Evolutionary conservation across 805 yeast genomes (phyloP).

Genomic region (Osmozyma mogii): DNA sequence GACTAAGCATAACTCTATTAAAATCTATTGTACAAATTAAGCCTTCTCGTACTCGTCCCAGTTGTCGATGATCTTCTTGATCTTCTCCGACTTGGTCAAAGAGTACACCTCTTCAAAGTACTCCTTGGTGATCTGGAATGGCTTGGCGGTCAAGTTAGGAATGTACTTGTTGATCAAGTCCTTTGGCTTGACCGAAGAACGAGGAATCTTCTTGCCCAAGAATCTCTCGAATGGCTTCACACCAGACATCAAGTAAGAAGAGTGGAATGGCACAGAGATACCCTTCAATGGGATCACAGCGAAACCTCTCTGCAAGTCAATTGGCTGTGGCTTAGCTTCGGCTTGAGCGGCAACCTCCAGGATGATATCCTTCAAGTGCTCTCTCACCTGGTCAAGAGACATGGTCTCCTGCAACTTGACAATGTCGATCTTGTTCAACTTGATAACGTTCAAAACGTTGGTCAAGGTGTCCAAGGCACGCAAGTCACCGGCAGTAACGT

Average conservation of each 20-base stretch:
- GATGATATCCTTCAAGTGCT: constrained; percentile 81
- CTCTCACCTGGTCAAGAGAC: constrained; percentile 81
- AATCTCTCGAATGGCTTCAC: constrained; percentile 98
- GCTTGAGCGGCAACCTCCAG: constrained; percentile 79
- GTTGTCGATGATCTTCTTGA: constrained; percentile 83
- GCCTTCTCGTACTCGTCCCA: constrained; percentile 80
- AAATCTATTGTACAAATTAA: constrained; percentile 19
- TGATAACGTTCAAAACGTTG: constrained; percentile 87
- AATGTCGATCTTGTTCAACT: constrained; percentile 89
- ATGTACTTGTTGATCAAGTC: constrained; percentile 91
- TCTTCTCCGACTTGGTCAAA: constrained; percentile 85
- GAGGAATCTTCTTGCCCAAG: constrained; percentile 91
- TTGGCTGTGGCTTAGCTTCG: constrained; percentile 87
- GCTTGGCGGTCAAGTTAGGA: constrained; percentile 98
- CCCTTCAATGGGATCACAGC: constrained; percentile 98
- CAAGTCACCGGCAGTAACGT: constrained; percentile 97
- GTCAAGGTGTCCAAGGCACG: constrained; percentile 90
- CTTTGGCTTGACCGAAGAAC: constrained; percentile 90
- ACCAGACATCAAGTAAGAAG: constrained; percentile 96
- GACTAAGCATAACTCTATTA: no score
- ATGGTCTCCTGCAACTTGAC: constrained; percentile 76
- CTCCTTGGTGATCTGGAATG: constrained; percentile 92
- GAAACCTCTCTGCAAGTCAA: constrained; percentile 94
- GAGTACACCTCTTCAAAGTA: constrained; percentile 94
- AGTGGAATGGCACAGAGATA: constrained; percentile 99